Evolutionary conservation across 345 rosid species (phyloP), one percentile per base, ranked within the genome.

Genomic region (Tarenaya hassleriana): DNA sequence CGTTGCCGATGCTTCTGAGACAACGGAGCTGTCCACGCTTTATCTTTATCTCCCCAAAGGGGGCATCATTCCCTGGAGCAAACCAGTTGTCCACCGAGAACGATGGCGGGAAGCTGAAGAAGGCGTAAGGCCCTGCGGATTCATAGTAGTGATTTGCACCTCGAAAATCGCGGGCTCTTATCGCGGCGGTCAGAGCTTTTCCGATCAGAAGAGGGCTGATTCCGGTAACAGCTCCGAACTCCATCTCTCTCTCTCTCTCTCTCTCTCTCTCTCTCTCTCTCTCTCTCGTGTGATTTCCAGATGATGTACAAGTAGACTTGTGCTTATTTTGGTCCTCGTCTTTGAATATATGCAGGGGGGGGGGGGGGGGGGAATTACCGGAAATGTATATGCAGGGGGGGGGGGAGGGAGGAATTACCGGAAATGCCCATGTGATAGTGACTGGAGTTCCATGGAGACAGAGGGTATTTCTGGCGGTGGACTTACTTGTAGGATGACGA

Each of bases 31-130:
- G 41, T 4, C 17, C 7, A 19, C 38, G 73, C 2, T 82, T 72
- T 54, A 78, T 66, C 69, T 58, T 49, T 4, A 60, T 64, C 45
- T 73, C 81, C 29, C 90, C 97, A 27, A 86, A 89, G 4, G 88
- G 57, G 10, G 34, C 24, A 2, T 29, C 13, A 12, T 43, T 61
- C 31, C 0, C 52, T 24, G 61, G 60, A n/a, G 61, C 16, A 34
- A 59, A 69, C 86, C 76, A 80, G 10, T 75, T 65, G 8, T 19
- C 12, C 8, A 16, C 33, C 29, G 64, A 56, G 77, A 79, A 84
- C 51, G 54, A 61, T 21, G 82, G 84, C 16, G 73, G 67, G 65
- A 86, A 83, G 62, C 77, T 59, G 63, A 86, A 69, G 14, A 69
- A 17, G 29, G 73, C 55, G 15, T 7, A 41, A 51, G 16, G 20